Evolutionary conservation across 331 rosid species (phyloP), one percentile per base, ranked within the genome.

Genomic region (Quercus lobata): DNA sequence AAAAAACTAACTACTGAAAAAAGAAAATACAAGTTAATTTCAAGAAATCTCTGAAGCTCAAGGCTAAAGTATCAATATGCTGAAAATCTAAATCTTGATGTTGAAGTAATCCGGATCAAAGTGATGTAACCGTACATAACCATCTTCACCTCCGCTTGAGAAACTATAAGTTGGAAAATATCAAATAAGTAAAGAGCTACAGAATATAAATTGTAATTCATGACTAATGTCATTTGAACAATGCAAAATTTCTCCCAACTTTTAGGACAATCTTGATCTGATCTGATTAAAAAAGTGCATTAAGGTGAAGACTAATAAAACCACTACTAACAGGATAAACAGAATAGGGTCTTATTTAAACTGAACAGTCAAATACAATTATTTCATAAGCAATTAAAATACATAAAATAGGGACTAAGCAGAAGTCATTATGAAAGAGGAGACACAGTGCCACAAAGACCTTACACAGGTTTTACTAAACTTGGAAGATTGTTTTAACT

Each of bases 121-220:
- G 83, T 93, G 99, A 78, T 96, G 99, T 83, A 96, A 76, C 65
- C 99, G 89, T 29, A 96, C 96, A 11, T 88, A 96, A 63, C 99
- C 99, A 82, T 96, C 99, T 81, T 96, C 99, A 35, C 99, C 99
- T 81, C 98, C 98, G 57, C 99, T 96, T 53, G 99, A 86, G 87
- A 96, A 96, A 73, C 99, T 96, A 83, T 76, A 75, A 57, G 66
- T 53, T 37, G 37, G 17, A 34, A 1, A 34, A 54, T n/a, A 66
- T 18, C 12, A 32, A 21, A 44, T 18, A 18, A 10, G 57, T 17
- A 29, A 29, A 29, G 24, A 18, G 37, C 30, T 5, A 18, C 46
- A 63, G 66, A 61, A 52, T 6, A 57, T 6, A 6, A 8, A 70
- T 10, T 37, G 29, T 10, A 29, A 76, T 24, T 22, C 46, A 54